Percentiles rank a stretch among this genome's conserved stretches.
Conservation (phyloP, 2,329 filamentous ascomycete genomes). For the Colletotrichum endophyticum region DNA sequence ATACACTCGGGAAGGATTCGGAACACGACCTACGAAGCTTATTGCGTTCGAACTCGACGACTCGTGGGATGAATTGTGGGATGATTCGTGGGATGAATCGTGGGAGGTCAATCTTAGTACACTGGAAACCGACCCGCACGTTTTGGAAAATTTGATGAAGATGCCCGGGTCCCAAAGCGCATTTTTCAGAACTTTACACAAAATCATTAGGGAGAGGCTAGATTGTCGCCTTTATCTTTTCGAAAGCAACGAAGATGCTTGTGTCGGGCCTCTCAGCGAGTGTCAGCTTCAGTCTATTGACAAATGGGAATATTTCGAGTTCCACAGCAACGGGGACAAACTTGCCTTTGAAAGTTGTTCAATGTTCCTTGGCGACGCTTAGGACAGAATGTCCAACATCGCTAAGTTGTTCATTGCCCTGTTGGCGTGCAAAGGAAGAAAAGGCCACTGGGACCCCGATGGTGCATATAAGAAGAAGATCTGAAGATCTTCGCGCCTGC, state of each 20-base stretch:
- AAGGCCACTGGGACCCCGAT: background rate
- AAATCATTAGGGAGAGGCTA: background rate
- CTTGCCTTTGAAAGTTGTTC: no score
- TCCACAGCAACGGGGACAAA: no score
- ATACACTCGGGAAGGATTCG: accelerated
- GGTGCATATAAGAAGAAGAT: background rate
- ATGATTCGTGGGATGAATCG: no score
- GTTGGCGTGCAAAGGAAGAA: background rate
- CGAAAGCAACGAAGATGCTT: background rate
- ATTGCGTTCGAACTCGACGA: background rate
- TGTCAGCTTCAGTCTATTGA: background rate
- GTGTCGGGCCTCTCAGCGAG: background rate
- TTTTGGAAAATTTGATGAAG: background rate
- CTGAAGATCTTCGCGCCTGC: no score
- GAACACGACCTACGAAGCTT: background rate
- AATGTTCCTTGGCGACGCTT: no score
- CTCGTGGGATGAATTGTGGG: background rate
- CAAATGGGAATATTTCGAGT: no score
- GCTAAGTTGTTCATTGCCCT: background rate
- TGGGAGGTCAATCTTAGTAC: no score
- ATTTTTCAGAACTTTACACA: accelerated
- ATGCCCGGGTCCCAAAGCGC: background rate
- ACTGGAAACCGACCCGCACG: background rate
- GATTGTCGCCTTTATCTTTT: accelerated
- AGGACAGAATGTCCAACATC: background rate